Evolutionary conservation across 78 protist genomes (phyloP).

Genomic region (Planoprotostelium fungivorum): DNA sequence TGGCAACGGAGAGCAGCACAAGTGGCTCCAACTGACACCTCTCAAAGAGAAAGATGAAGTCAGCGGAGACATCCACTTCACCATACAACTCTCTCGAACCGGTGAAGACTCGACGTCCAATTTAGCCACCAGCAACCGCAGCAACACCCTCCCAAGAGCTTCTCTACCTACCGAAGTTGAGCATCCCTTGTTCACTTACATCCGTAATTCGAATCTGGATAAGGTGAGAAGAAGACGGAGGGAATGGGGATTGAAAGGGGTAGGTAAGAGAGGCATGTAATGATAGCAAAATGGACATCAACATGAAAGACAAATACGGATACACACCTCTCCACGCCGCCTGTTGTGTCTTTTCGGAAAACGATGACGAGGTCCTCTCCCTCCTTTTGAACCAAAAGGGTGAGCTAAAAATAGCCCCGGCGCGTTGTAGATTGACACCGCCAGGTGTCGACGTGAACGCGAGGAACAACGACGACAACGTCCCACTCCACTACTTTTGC

Average conservation of each 20-base stretch:
- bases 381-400: background rate
- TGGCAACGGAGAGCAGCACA: background rate
- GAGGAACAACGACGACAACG: constrained; percentile 45
- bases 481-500: constrained; percentile 71
- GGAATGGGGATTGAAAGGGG: no score
- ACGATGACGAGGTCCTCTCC: constrained; percentile 5
- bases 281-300: constrained; percentile 43
- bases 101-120: background rate
- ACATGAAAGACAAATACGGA: constrained; percentile 43
- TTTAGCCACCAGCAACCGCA: background rate
- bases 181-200: background rate
- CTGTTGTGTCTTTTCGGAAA: background rate
- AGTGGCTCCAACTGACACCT: background rate
- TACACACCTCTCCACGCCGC: constrained; percentile 60
- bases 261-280: constrained; percentile 2
- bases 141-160: background rate
- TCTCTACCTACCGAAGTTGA: background rate
- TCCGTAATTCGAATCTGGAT: background rate
- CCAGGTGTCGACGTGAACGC: constrained; percentile 46
- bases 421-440: constrained; percentile 16
- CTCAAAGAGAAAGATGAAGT: background rate
- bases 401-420: constrained; percentile 20
- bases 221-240: no score
- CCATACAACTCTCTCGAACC: background rate
- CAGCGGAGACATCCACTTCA: background rate